phyloP scores from a whole-genome alignment of 352 stramenopile species.

The Thraustochytrium sp. region DNA sequence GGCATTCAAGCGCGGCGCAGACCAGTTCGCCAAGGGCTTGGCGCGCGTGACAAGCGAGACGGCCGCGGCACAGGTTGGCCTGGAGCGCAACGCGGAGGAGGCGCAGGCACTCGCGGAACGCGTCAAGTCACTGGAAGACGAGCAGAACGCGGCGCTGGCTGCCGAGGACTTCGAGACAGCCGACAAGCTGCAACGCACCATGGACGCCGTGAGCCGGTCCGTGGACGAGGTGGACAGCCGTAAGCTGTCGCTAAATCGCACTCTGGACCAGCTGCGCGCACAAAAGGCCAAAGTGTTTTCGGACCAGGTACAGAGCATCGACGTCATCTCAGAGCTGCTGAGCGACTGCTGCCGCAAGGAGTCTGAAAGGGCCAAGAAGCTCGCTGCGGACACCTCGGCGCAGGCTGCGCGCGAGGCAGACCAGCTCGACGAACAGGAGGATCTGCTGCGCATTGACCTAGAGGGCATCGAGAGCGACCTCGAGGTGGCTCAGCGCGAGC shows the following conservation, averaged over 20 bases:
- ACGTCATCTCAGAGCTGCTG: conserved; percentile 13
- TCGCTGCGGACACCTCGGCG: neutral
- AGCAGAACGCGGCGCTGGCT: conserved; percentile 21
- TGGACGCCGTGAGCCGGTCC: conserved; percentile 6
- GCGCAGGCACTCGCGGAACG: neutral
- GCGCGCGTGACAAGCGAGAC: neutral
- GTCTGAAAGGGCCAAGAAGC: neutral
- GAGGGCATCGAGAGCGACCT: conserved; percentile 36
- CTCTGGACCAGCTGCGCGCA: neutral
- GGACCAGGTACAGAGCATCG: conserved; percentile 29
- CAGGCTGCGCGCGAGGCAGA: neutral
- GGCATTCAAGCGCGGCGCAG: neutral
- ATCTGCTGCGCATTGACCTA: conserved; percentile 8
- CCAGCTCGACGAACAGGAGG: conserved; percentile 11
- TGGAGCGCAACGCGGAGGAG: conserved; percentile 13
- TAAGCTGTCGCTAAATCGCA: neutral
- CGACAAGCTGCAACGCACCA: conserved; percentile 27
- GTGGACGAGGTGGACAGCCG: conserved; percentile 23
- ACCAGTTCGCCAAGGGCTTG: conserved; percentile 13
- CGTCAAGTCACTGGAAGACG: neutral
- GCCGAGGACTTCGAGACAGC: conserved; percentile 38
- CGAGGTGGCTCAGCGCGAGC: neutral
- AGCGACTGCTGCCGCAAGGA: conserved; percentile 23
- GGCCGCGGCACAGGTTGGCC: neutral
- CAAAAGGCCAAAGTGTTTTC: conserved; percentile 17